These are phyloP conservation scores for Podospora tetraspora DNA, from an alignment of 495 filamentous ascomycete species.

Conservation along the genomic window DNA sequence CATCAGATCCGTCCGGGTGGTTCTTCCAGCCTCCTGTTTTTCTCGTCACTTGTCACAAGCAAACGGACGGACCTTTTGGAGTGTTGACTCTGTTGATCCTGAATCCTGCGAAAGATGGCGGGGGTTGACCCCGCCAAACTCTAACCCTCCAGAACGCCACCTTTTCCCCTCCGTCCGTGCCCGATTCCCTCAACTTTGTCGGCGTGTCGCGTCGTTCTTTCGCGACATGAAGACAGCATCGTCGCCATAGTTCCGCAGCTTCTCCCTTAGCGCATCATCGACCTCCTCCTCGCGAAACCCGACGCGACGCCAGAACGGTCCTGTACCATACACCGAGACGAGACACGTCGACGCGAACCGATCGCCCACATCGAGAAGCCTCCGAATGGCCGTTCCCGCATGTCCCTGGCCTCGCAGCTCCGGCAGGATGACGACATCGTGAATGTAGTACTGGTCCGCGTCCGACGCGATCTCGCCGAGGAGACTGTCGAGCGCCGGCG, in stretches of 20 bases:
- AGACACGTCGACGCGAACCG: constrained; percentile 6
- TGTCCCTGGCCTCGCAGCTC: not conserved
- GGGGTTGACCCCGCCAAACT: not conserved
- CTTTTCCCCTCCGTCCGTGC: not conserved
- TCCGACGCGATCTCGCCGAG: constrained; percentile 3
- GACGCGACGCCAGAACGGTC: constrained; percentile 6
- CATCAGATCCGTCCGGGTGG: too few species aligned
- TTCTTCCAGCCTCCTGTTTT: not conserved
- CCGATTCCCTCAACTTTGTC: not conserved
- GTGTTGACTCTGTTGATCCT: not conserved
- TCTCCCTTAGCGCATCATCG: not conserved
- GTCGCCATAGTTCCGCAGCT: constrained; percentile 9
- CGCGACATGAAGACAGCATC: constrained; percentile 5
- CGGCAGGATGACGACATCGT: constrained; percentile 8
- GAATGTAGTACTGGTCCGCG: constrained; percentile 10
- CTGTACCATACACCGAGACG: constrained; percentile 12
- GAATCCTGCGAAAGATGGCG: not conserved
- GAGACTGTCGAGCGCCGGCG: constrained; percentile 2
- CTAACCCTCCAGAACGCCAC: not conserved
- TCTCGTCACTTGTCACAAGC: not conserved
- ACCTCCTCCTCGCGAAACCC: constrained; percentile 4
- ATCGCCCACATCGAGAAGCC: constrained; percentile 2
- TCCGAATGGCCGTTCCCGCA: not conserved
- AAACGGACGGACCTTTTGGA: not conserved
- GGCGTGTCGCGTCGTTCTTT: not conserved